Base-by-base conservation (phyloP, 495 filamentous ascomycete species). In the Trypethelium eluteriae region DNA sequence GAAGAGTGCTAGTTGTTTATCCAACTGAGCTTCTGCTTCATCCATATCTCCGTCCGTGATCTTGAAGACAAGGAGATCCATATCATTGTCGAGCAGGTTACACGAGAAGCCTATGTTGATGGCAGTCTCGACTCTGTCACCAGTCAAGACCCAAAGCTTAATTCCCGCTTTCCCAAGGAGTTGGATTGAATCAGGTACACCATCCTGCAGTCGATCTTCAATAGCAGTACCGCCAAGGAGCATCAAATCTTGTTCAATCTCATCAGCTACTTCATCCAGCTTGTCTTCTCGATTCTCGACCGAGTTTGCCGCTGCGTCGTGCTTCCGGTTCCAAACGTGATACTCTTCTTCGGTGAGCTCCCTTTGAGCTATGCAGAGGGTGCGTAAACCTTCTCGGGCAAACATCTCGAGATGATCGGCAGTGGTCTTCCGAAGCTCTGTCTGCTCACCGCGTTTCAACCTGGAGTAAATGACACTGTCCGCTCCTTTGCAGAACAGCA, bases 81-180 rank as follows among this genome's bases (percentile, higher is more conserved):
- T 96, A 68, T 94, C 88, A 76, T 97, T 99, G 78, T 93, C 89
- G 53, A 99, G 83, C 44, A 99, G 84, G 68, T 99, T 99, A 82
- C 95, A 98, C 12, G 95, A 98, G 78, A 98, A 99, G 32, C 95
- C 95, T 76, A 99, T 99, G 77, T 99, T 99, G 84, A 99, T 98
- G 50, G 95, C 95, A 61, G 95, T 99, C 77, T 98, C 95, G 61
- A 98, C 93, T 78, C 97, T 99, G 80, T 99, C 95, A 65, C 95
- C 95, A 39, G 95, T 99, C 57, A 99, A 80, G 66, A 99, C 95
- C 95, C 95, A 99, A n/a, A 99, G 85, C 74, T 99, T 99, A 78
- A 99, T 97, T 67, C 95, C 95, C 62, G 95, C 95, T 66, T 92
- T 87, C 47, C 88, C 93, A 64, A 99, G 86, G 62, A 99, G 78